Evolutionary conservation across 805 yeast species (phyloP).

Genomic region (Candida incommunis): DNA sequence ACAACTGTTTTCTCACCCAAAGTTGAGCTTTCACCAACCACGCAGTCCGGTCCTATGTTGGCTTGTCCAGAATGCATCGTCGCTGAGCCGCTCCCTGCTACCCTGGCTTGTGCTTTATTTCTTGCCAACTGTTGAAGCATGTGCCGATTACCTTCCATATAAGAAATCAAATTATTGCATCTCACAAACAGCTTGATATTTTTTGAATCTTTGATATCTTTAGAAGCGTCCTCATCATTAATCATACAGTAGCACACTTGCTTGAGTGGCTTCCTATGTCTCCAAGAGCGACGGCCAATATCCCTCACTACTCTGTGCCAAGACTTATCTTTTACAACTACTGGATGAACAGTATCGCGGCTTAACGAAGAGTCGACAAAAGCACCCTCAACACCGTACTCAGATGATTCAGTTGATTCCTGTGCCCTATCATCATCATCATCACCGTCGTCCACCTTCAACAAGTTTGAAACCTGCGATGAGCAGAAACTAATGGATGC

Average conservation of each 20-base stretch:
- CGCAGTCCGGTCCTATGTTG: constrained; percentile 75
- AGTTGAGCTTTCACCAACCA: constrained; percentile 52
- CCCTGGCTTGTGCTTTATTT: constrained; percentile 19
- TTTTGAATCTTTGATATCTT: no score
- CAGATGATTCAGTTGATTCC: constrained; percentile 12
- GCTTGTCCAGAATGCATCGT: constrained; percentile 30
- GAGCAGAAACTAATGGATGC: constrained; percentile 59
- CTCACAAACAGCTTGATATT: constrained; percentile 41
- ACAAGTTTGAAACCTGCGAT: constrained; percentile 35
- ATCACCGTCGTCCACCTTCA: constrained; percentile 29
- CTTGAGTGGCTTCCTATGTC: constrained; percentile 44
- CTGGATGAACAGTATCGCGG: constrained; percentile 11
- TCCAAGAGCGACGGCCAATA: constrained; percentile 86
- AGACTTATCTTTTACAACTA: constrained; percentile 9
- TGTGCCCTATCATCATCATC: no score
- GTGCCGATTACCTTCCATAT: constrained; percentile 78
- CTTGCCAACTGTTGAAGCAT: constrained; percentile 48
- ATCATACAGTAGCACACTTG: constrained; percentile 54
- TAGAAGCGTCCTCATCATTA: constrained; percentile 23
- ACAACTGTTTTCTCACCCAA: constrained; percentile 77
- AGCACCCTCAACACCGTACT: no score
- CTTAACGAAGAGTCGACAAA: constrained; percentile 4
- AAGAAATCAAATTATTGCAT: constrained; percentile 64
- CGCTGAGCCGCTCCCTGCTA: constrained; percentile 13
- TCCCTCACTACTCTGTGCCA: constrained; percentile 48